These are phyloP conservation scores for Liriodendron chinense DNA, from an alignment of 164 flowering plant species.

Conservation along the genomic window DNA sequence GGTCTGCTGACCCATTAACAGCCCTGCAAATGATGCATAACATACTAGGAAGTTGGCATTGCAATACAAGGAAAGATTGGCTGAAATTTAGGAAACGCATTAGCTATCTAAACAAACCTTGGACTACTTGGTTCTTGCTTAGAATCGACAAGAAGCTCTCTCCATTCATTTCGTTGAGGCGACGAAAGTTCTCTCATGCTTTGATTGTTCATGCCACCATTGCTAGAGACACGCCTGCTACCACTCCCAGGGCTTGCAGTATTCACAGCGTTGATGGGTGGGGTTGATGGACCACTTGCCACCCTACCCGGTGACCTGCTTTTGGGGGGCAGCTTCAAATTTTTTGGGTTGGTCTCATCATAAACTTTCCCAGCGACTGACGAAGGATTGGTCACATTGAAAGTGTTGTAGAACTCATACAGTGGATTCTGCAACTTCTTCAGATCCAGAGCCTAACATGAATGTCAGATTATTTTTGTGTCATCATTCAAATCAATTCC, in stretches of 20 bases:
- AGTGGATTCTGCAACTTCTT: constrained; percentile 67
- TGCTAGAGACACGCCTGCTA: constrained; percentile 33
- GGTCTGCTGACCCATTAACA: too few species aligned
- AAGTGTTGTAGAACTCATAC: constrained; percentile 49
- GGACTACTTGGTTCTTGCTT: constrained; percentile 38
- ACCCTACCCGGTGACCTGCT: constrained; percentile 47
- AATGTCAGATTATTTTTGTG: neutral
- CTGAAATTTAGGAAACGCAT: neutral
- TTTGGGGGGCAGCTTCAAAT: constrained; percentile 50
- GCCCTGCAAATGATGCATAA: too few species aligned
- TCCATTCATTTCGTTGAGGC: constrained; percentile 27
- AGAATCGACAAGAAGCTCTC: constrained; percentile 17
- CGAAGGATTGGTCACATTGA: constrained; percentile 36
- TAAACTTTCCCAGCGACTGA: constrained; percentile 19
- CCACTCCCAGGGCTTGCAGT: constrained; percentile 39
- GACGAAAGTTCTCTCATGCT: constrained; percentile 33
- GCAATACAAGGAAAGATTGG: neutral
- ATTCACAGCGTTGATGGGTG: constrained; percentile 29
- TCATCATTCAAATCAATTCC: neutral
- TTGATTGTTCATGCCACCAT: constrained; percentile 23
- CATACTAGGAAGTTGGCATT: too few species aligned
- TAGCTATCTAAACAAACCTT: constrained; percentile 32
- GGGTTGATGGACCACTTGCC: constrained; percentile 33
- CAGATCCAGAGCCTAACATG: constrained; percentile 57
- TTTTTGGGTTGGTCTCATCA: constrained; percentile 28